Evolutionary conservation across 345 rosid genomes (phyloP).

Genomic region (Salix koriyanagi): DNA sequence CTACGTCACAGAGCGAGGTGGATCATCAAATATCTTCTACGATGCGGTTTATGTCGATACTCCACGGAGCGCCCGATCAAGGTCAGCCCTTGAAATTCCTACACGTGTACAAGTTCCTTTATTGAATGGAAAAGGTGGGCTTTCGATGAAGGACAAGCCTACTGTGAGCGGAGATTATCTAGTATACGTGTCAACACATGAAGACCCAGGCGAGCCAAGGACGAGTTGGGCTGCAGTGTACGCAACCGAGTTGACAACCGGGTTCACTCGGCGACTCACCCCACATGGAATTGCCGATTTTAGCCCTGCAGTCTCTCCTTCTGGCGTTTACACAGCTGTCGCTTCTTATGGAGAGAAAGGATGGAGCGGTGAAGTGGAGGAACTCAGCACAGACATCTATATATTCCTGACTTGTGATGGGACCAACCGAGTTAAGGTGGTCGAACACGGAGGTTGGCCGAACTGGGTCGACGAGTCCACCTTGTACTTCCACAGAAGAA

Average conservation of each 20-base stretch:
- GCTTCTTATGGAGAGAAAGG: conserved; percentile 68
- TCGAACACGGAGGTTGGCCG: conserved; percentile 90
- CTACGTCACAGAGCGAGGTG: conserved; percentile 76
- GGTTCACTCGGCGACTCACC: conserved; percentile 60
- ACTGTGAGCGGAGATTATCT: conserved; percentile 47
- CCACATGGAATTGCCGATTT: conserved; percentile 68
- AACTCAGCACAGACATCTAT: conserved; percentile 67
- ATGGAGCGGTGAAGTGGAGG: conserved; percentile 76
- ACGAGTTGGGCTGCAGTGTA: conserved; percentile 79
- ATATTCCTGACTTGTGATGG: conserved; percentile 75
- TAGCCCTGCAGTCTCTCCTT: conserved; percentile 81
- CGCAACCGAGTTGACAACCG: conserved; percentile 55
- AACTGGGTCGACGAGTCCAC: conserved; percentile 78
- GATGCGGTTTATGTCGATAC: conserved; percentile 35
- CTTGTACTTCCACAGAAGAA: conserved; percentile 65
- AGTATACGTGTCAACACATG: conserved; percentile 77
- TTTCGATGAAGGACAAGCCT: conserved; percentile 78
- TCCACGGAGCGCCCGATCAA: conserved; percentile 10
- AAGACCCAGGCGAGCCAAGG: conserved; percentile 59
- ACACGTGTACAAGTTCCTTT: conserved; percentile 51
- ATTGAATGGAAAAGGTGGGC: conserved; percentile 31
- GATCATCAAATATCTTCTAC: conserved; percentile 54
- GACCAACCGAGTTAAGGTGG: conserved; percentile 59
- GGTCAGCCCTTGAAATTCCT: conserved; percentile 42
- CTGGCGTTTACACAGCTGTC: conserved; percentile 66